Evolutionary conservation across 2,329 filamentous ascomycete genomes (phyloP).

Genomic region (Colletotrichum sp.): DNA sequence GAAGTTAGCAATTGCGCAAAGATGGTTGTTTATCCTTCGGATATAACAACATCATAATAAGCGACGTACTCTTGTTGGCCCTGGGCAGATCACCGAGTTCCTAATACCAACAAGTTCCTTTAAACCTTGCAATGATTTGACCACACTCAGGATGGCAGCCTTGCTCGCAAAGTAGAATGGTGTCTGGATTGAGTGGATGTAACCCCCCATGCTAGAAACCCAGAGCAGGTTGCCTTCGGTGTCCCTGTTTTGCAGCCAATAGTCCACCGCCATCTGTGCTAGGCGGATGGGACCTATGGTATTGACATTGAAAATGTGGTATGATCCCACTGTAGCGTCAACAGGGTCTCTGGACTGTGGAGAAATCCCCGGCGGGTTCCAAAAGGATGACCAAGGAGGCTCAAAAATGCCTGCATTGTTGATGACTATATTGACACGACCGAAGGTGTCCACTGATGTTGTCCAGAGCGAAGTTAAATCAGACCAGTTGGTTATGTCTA

Average conservation of each 20-base stretch:
- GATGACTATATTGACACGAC: slow-evolving; percentile 22
- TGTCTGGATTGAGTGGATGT: slow-evolving; percentile 31
- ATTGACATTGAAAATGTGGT: slow-evolving; percentile 30
- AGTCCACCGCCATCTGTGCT: slow-evolving; percentile 30
- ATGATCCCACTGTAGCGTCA: slow-evolving; percentile 24
- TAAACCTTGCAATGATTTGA: not conserved
- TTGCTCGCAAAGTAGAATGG: slow-evolving; percentile 35
- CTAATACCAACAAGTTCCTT: not conserved
- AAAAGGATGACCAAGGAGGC: slow-evolving; percentile 29
- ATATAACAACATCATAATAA: not conserved
- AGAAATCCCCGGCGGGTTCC: slow-evolving; percentile 28
- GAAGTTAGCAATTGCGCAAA: not conserved
- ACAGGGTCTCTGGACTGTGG: slow-evolving; percentile 22
- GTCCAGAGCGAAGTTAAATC: slow-evolving; percentile 29
- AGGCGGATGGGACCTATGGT: slow-evolving; percentile 29
- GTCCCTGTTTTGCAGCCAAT: slow-evolving; percentile 29
- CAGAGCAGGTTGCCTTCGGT: slow-evolving; percentile 41
- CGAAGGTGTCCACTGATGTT: slow-evolving; percentile 13
- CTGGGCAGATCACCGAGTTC: not conserved
- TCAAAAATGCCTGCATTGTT: slow-evolving; percentile 29
- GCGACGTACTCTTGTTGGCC: not conserved
- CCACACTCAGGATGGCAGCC: slow-evolving; percentile 21
- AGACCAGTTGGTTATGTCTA: slow-evolving; percentile 28
- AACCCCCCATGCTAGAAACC: slow-evolving; percentile 30
- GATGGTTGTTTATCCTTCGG: not conserved